Evolutionary conservation across 2,329 filamentous ascomycete species (phyloP), one percentile per base, ranked within the genome.

Genomic region (Beauveria brongniartii): DNA sequence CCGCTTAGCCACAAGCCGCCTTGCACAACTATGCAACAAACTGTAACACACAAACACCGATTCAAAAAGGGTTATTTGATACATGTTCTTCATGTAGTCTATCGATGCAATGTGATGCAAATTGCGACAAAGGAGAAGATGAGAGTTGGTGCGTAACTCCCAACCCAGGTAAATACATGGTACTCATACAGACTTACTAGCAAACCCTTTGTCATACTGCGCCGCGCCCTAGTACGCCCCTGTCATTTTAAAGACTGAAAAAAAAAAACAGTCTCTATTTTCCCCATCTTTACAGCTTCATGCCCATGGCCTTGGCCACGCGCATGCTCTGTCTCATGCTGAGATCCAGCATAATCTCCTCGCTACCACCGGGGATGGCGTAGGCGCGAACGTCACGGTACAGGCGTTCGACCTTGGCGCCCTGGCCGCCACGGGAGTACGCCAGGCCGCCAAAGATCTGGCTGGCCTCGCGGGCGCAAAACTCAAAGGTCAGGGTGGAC

Each of bases 261-360:
- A 46, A 5, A 47, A 46, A 5, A 56, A 37, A 14, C 28, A 26
- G 30, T 10, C 51, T 48, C 51, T 48, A 1, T n/a, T 37, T 22
- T 24, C 22, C 18, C 3, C 46, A 26, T 52, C 40, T 14, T 72
- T 86, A 97, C 74, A 99, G 73, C 83, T 97, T 99, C 93, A 97
- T 97, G 10, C 94, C 94, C 73, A 96, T 80, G 64, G 87, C 87
- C 82, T 97, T 88, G 68, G 92, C 90, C 60, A 99, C 94, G 73
- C 85, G 87, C 80, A 96, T 74, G 64, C 88, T 89, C 81, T 97
- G 92, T 68, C 93, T 83, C 74, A 99, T 96, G 77, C 91, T 96
- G 70, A 99, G 76, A 74, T 99, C 94, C 66, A 97, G 79, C 94
- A 99, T 99, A 66, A 99, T 99, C 82, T 99, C 94, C 79, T 99